Evolutionary conservation across 108 stramenopile genomes (phyloP), one percentile per base, ranked within the genome.

Genomic region (Pseudonitzschia multiseries): DNA sequence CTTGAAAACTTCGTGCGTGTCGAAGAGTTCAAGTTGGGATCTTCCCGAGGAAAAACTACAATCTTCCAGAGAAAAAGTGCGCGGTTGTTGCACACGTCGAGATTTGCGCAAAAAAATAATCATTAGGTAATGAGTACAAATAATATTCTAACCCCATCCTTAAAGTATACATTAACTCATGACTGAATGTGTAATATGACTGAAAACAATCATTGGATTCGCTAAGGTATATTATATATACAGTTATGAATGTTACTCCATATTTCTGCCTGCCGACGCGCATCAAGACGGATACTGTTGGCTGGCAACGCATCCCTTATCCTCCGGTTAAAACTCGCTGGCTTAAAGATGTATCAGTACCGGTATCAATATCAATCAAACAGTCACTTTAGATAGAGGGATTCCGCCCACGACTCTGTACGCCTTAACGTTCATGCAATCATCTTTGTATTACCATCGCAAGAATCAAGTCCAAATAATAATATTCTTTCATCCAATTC

Each of bases 1-100:
- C 17, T 56, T 56, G 22, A 56, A 26, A 56, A 56, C 54, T 22
- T 56, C 54, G 54, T 56, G 24, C 54, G 54, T 56, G 54, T 56
- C 54, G 54, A 56, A 56, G 26, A 26, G 54, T 56, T 56, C 54
- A 56, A 56, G 54, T 56, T 56, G 54, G 54, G 54, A 56, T 56
- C 54, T 56, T 56, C 54, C 24, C 54, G 54, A 56, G 54, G 54
- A 26, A 56, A 26, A 48, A 48, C 17, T 48, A 48, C 46, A 48
- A 48, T 48, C 46, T 56, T 56, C 54, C 54, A 56, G 54, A 56
- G 54, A 56, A 24, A 56, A 22, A 20, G 20, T 26, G 54, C 54
- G 54, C 21, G 21, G 54, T 20, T 3, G 24, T 56, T 26, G n/a
- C 20, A 56, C 54, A 56, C 54, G 54, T 56, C 54, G 26, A 56